phyloP scores from a whole-genome alignment of 2,329 filamentous ascomycete genomes.

The Chaetothyriales sp. region DNA sequence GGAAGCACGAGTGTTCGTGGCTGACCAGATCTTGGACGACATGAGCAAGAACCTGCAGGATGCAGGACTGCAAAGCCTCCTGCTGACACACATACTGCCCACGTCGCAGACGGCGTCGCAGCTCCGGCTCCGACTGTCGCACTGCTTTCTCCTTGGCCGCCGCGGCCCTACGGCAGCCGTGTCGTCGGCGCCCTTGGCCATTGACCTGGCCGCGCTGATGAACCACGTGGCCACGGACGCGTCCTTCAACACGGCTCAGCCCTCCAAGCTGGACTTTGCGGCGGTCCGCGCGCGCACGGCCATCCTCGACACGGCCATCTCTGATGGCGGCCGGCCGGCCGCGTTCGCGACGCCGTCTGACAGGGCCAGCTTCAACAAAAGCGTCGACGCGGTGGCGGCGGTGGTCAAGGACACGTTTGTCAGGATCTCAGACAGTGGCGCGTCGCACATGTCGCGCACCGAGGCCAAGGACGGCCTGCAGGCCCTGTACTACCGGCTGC shows the following conservation, averaged over 20 bases:
- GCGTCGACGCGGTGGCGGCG: constrained; percentile 53
- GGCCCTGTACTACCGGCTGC: constrained; percentile 57
- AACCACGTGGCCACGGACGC: constrained; percentile 12
- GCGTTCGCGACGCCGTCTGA: constrained; percentile 15
- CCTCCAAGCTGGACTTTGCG: constrained; percentile 43
- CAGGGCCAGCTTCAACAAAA: constrained; percentile 47
- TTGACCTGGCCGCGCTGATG: constrained; percentile 9
- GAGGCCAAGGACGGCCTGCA: constrained; percentile 67
- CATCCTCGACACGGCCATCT: constrained; percentile 63
- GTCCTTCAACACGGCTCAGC: constrained; percentile 10
- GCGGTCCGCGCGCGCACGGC: constrained; percentile 51
- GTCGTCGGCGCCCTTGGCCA: neutral
- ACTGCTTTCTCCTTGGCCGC: constrained; percentile 15
- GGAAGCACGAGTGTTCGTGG: constrained; percentile 7
- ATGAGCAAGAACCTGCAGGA: constrained; percentile 22
- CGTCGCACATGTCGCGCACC: constrained; percentile 56
- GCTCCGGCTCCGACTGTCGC: constrained; percentile 29
- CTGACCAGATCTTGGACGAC: constrained; percentile 12
- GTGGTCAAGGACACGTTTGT: constrained; percentile 44
- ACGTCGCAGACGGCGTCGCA: constrained; percentile 24
- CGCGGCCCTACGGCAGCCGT: neutral
- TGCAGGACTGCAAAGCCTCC: constrained; percentile 25
- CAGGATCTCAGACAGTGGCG: constrained; percentile 60
- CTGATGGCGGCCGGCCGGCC: constrained; percentile 38
- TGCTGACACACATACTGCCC: constrained; percentile 29